Evolutionary conservation across 1,139 yeast genomes (phyloP).

Genomic region (Arxiozyma telluris): DNA sequence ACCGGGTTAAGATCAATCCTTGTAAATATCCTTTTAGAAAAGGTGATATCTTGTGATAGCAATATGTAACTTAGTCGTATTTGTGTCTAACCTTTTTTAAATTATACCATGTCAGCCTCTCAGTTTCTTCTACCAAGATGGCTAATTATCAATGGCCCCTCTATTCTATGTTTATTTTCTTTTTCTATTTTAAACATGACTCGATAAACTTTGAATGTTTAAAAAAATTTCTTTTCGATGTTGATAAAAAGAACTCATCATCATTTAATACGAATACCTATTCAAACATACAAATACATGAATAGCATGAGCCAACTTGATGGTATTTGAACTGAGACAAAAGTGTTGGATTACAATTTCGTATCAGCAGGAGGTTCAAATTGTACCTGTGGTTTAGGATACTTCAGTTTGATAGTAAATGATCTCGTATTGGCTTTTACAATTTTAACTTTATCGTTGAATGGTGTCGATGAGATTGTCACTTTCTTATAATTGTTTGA

Average conservation of each 20-base stretch:
- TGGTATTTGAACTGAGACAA: not conserved
- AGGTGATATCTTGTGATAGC: not conserved
- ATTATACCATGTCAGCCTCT: too few relatives aligned
- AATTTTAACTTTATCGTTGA: conserved; percentile 21
- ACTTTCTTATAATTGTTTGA: conserved; percentile 17
- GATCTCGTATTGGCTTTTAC: conserved; percentile 24
- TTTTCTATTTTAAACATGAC: not conserved
- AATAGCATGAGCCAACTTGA: too few relatives aligned
- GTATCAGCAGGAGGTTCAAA: not conserved
- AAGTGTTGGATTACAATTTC: not conserved
- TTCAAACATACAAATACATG: not conserved
- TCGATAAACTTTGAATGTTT: not conserved
- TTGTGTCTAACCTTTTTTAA: too few relatives aligned
- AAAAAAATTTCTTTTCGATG: not conserved
- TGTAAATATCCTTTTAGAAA: not conserved
- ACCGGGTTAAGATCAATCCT: not conserved
- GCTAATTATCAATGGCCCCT: not conserved
- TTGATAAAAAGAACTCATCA: too few relatives aligned
- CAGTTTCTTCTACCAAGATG: too few relatives aligned
- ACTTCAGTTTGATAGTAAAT: conserved; percentile 22
- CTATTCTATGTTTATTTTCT: not conserved
- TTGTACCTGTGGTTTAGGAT: not conserved
- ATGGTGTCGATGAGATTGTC: conserved; percentile 26
- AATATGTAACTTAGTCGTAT: not conserved
- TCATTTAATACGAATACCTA: not conserved